Evolutionary conservation across 805 yeast genomes (phyloP).

Genomic region (Nakazawaea holstii): DNA sequence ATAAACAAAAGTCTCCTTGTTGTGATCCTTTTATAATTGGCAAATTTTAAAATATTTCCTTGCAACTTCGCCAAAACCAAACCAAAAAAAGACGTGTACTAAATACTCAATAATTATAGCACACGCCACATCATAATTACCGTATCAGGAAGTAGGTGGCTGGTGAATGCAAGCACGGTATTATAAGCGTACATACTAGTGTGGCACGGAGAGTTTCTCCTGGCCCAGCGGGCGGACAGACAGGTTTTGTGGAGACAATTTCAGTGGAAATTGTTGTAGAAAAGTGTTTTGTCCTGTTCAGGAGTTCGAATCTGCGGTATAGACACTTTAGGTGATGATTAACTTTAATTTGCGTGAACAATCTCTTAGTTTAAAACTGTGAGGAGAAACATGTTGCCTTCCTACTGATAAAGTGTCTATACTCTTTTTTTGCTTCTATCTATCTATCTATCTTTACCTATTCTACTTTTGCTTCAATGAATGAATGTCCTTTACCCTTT

Average conservation of each 20-base stretch:
- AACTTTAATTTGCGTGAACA: slow-evolving; percentile 19
- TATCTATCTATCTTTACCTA: no score
- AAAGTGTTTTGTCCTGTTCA: neutral
- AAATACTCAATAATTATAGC: no score
- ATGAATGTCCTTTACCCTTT: no score
- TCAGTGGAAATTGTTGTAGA: neutral
- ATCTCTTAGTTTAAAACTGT: slow-evolving; percentile 18
- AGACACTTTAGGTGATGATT: slow-evolving; percentile 15
- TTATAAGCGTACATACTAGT: neutral
- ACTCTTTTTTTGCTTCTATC: neutral
- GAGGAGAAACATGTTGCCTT: slow-evolving; percentile 21
- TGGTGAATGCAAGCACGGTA: neutral
- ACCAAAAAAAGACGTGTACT: neutral
- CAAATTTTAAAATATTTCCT: no score
- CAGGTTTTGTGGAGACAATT: neutral
- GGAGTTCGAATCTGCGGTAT: neutral
- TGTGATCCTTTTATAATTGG: no score
- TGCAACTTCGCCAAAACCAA: no score
- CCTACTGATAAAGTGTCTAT: slow-evolving; percentile 16
- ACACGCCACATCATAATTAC: neutral
- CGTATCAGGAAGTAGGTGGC: neutral
- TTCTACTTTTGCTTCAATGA: no score
- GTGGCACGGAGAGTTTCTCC: neutral
- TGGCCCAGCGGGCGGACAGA: neutral
- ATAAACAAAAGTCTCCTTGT: no score